Base-by-base conservation (phyloP, 202 grass and related monocot species). In the Zizania palustris region DNA sequence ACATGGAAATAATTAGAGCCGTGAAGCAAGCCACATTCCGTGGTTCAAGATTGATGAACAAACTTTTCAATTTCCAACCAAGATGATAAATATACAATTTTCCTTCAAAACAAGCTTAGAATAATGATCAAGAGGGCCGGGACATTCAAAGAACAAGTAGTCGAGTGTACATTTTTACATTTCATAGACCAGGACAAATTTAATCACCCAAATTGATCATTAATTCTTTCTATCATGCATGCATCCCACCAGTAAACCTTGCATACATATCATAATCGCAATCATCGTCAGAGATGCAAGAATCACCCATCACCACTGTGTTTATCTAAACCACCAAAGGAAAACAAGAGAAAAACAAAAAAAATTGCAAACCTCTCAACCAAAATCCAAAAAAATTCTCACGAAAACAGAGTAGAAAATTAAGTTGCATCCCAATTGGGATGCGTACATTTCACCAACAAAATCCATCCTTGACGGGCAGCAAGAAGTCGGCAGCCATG, bases 401-500 rank as follows among this genome's bases (percentile, higher is more conserved):
- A 45, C 66, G n/a, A 46, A 28, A 28, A 59, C 53, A 51, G 15
- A 15, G 45, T 60, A 65, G 41, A 7, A 56, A 28, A 28, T 28
- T 28, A 15, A 71, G 9, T 9, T 73, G 14, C 28, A 46, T 3
- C 60, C 43, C 7, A 58, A 64, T 54, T 60, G 77, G 6, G 86
- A 77, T 4, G 87, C 82, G 28, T 84, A 73, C 82, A 82, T 82
- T 82, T 89, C 87, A 22, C 87, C 82, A 49, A 89, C 73, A 58
- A 85, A 81, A 67, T 85, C 89, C 85, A 88, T 61, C 43, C 72
- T 71, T 0, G 82, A 55, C 0, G 28, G 28, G 28, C 28, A 28
- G 28, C 28, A 28, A 28, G 28, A 87, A 48, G 78, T 75, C 78
- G 2, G 69, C 57, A 16, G 21, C 59, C 45, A 91, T 57, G 2